These are phyloP conservation scores for Mixia osmundae DNA, from an alignment of 1,284 basidiomycete genomes.

Conservation along the genomic window DNA sequence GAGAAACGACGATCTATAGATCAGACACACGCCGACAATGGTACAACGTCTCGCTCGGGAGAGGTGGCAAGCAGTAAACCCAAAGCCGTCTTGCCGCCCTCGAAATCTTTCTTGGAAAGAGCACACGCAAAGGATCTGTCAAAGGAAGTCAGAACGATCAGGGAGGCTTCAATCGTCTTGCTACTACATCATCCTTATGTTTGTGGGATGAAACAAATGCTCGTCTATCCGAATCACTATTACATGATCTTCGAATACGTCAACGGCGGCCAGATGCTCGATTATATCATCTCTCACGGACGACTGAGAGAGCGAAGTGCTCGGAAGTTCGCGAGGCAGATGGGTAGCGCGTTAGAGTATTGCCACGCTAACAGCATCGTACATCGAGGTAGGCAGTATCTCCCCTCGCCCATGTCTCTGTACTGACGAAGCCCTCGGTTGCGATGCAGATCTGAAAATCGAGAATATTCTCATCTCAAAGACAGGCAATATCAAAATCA, in stretches of 20 bases:
- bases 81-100: conserved; percentile 16
- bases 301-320: conserved; percentile 80
- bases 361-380: conserved; percentile 95
- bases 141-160: conserved; percentile 84
- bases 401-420: neutral
- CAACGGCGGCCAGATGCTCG: conserved; percentile 96
- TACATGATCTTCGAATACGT: conserved; percentile 99
- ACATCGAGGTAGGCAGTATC: conserved; percentile 36
- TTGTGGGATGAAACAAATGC: conserved; percentile 97
- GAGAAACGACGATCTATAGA: conserved; percentile 1
- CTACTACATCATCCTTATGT: conserved; percentile 94
- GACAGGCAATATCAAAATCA: conserved; percentile 97
- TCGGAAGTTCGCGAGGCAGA: conserved; percentile 88
- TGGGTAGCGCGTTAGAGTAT: conserved; percentile 84
- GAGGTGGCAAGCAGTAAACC: conserved; percentile 1
- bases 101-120: conserved; percentile 41
- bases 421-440: neutral
- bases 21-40: neutral
- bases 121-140: conserved; percentile 65
- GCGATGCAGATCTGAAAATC: conserved; percentile 61
- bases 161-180: conserved; percentile 81
- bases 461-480: conserved; percentile 98
- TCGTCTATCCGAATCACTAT: conserved; percentile 83
- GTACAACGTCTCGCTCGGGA: conserved; percentile 6
- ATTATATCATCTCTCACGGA: conserved; percentile 99